These are phyloP conservation scores for Plenodomus lindquistii DNA, from an alignment of 2,329 filamentous ascomycete genomes.

Conservation along the genomic window DNA sequence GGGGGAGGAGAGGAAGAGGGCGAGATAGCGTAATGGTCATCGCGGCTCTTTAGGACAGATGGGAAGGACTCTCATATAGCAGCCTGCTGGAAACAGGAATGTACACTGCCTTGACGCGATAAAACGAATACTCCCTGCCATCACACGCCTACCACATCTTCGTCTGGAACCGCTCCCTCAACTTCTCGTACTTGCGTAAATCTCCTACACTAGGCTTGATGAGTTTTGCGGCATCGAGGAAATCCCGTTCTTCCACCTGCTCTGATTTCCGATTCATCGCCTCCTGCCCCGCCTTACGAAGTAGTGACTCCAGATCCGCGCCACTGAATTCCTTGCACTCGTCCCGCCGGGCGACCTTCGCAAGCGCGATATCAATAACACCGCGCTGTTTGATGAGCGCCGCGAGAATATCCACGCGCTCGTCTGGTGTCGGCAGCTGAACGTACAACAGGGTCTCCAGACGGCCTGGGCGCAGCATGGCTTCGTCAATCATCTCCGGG, in stretches of 20 bases:
- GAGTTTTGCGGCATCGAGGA: constrained; percentile 47
- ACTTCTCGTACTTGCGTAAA: constrained; percentile 59
- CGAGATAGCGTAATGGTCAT: no score
- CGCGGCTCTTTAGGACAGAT: no score
- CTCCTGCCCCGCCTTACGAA: constrained; percentile 62
- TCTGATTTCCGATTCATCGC: constrained; percentile 55
- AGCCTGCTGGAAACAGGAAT: no score
- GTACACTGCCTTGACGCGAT: not conserved
- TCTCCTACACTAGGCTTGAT: constrained; percentile 60
- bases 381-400: constrained; percentile 59
- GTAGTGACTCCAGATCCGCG: constrained; percentile 64
- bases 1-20: no score
- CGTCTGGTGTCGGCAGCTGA: constrained; percentile 76
- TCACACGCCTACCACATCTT: constrained; percentile 19
- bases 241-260: constrained; percentile 54
- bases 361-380: constrained; percentile 60
- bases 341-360: constrained; percentile 65
- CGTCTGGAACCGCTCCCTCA: constrained; percentile 54
- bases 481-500: constrained; percentile 94
- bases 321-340: constrained; percentile 76
- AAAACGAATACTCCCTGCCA: not conserved
- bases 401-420: constrained; percentile 82
- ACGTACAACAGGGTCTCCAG: constrained; percentile 89
- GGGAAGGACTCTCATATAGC: no score
- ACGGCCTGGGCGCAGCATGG: constrained; percentile 89